Evolutionary conservation across 176 grass and related monocot genomes (phyloP), one percentile per base, ranked within the genome.

Genomic region (Juncus inflexus): DNA sequence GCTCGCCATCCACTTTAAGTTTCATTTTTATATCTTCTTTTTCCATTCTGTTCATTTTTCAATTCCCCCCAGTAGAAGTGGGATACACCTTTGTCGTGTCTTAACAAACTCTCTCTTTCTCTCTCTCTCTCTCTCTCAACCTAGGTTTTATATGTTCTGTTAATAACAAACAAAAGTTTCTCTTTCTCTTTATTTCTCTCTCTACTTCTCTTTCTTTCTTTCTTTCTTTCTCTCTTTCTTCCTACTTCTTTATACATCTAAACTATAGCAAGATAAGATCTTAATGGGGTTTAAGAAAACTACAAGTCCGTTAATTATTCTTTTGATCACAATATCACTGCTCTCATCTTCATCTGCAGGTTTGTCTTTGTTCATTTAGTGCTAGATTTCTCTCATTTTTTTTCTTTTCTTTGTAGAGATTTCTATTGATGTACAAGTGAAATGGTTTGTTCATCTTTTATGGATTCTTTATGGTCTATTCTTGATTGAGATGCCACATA

Each of bases 311-410:
- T 37, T 77, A 35, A 42, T 75, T 54, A 13, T 68, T n/a, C 52
- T 77, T 60, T 12, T 67, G 7, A 12, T 68, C 58, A 13, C 57
- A 10, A 36, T 59, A 9, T 60, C 63, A 12, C 62, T 77, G 11
- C 40, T 68, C 54, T 77, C 74, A 38, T 53, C 74, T 77, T 56
- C 74, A 67, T 61, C 35, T 42, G 74, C 74, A 77, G 74, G 74
- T 77, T 56, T 55, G 45, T 66, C 12, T 14, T 35, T 60, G 53
- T 6, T 72, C 4, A 40, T 47, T 19, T 60, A 13, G 28, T 12
- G 55, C 6, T 36, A 72, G 53, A 10, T 42, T 15, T 13, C 40
- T 50, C 7, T 12, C 7, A 35, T 64, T 54, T 58, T 62, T n/a
- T 65, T 64, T 12, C 7, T 6, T 63, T 71, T 28, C 43, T 9